Conservation (phyloP, 805 yeast genomes). For the Saccharomyces mikatae region DNA sequence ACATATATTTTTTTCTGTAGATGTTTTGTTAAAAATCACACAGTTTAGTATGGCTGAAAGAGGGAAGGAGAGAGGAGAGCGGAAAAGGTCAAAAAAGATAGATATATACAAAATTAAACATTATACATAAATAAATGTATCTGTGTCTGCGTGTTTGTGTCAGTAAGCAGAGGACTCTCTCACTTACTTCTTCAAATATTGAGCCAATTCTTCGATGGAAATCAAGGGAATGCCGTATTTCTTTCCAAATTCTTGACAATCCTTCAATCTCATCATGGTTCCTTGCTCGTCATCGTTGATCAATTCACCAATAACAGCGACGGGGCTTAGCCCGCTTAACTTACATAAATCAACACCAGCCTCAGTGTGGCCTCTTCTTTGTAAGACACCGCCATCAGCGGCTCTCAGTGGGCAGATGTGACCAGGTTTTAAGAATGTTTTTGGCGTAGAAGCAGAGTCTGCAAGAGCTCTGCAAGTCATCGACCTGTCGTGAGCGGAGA, state of each 20-base stretch:
- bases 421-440: slow-evolving; percentile 83
- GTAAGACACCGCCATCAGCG: slow-evolving; percentile 68
- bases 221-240: slow-evolving; percentile 59
- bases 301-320: slow-evolving; percentile 87
- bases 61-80: background rate
- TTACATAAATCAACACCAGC: slow-evolving; percentile 85
- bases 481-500: slow-evolving; percentile 89
- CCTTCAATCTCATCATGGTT: slow-evolving; percentile 86
- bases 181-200: slow-evolving; percentile 34
- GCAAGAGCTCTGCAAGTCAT: slow-evolving; percentile 71
- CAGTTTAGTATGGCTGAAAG: background rate
- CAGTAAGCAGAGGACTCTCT: background rate
- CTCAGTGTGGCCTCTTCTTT: slow-evolving; percentile 93
- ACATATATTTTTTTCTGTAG: background rate
- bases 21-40: background rate
- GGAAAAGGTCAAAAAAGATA: background rate
- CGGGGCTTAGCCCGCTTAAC: slow-evolving; percentile 72
- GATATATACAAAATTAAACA: background rate
- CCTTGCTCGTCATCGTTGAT: slow-evolving; percentile 85
- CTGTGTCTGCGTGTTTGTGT: background rate
- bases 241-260: slow-evolving; percentile 65
- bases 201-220: slow-evolving; percentile 67
- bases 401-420: slow-evolving; percentile 92
- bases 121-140: background rate
- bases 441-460: slow-evolving; percentile 39